Percentiles rank a stretch among this genome's conserved stretches.
These are phyloP conservation scores for Leccinum fallax DNA, from an alignment of 1,284 basidiomycete species.

Conservation along the genomic window DNA sequence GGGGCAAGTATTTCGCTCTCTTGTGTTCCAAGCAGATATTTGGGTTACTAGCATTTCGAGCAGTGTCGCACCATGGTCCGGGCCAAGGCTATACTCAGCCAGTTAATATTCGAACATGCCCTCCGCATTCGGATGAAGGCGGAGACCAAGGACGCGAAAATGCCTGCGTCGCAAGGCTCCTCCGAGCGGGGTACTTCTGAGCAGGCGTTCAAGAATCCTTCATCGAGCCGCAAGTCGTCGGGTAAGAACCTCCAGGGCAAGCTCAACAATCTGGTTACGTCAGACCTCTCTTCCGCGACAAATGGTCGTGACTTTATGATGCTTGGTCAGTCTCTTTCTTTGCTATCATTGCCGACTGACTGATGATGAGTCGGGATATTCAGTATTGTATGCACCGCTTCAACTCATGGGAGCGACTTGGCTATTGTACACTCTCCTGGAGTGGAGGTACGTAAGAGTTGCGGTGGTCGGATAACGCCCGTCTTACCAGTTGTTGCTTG, in stretches of 20 bases:
- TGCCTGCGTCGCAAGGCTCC: too few relatives aligned
- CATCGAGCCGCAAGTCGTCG: background rate
- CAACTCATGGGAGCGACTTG: background rate
- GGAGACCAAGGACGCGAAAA: background rate
- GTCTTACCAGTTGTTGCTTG: background rate
- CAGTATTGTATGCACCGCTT: background rate
- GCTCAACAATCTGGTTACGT: conserved; percentile 3
- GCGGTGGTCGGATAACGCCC: background rate
- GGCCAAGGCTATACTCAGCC: conserved; percentile 1
- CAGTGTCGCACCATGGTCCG: conserved; percentile 3
- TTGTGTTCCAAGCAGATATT: background rate
- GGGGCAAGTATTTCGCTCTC: background rate
- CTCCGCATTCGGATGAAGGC: background rate
- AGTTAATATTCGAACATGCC: conserved; percentile 2
- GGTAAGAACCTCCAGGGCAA: background rate
- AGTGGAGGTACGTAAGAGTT: background rate
- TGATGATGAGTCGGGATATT: background rate
- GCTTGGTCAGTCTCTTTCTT: background rate
- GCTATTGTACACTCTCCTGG: conserved; percentile 1
- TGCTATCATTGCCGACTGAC: background rate
- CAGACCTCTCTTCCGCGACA: background rate
- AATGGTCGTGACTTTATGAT: conserved; percentile 1
- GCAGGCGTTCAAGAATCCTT: background rate
- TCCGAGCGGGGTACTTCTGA: background rate
- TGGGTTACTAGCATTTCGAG: background rate